Conservation (phyloP, 2,329 filamentous ascomycete species). For the Dothideomycetes sp. region DNA sequence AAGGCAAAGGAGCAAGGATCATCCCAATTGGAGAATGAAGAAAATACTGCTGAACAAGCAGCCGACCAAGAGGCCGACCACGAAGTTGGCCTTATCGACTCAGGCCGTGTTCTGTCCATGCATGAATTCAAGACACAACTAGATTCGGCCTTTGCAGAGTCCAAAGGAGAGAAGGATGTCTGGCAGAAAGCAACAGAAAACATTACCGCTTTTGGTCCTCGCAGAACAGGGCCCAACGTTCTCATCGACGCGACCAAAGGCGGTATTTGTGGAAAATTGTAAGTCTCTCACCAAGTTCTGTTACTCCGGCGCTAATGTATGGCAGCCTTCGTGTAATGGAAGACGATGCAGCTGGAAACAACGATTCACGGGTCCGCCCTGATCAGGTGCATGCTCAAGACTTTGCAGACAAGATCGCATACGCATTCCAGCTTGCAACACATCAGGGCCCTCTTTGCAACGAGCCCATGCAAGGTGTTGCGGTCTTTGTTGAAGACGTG, state of each 20-base stretch:
- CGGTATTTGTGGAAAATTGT: constrained; percentile 64
- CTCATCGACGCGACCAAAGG: constrained; percentile 73
- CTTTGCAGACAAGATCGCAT: constrained; percentile 80
- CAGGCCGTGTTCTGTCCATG: constrained; percentile 53
- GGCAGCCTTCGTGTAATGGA: constrained; percentile 19
- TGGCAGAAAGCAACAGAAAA: constrained; percentile 71
- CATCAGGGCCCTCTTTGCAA: constrained; percentile 83
- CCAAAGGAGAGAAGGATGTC: constrained; percentile 62
- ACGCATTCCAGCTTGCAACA: constrained; percentile 89
- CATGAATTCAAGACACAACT: constrained; percentile 72
- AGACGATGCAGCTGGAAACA: constrained; percentile 20
- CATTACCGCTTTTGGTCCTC: constrained; percentile 84
- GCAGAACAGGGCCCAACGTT: constrained; percentile 77
- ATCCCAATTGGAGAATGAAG: constrained; percentile 30
- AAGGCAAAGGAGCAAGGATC: constrained; percentile 39
- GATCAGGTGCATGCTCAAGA: constrained; percentile 38
- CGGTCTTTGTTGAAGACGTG: constrained; percentile 80
- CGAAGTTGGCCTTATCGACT: constrained; percentile 36
- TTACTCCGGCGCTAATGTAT: neutral
- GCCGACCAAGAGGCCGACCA: constrained; percentile 36
- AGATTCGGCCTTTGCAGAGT: constrained; percentile 55
- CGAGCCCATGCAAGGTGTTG: constrained; percentile 87
- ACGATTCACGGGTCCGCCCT: constrained; percentile 42
- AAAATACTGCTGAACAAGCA: constrained; percentile 26
- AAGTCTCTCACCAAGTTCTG: constrained; percentile 27